Conservation (phyloP, 2,329 filamentous ascomycete species). For the Colletotrichum musicola region DNA sequence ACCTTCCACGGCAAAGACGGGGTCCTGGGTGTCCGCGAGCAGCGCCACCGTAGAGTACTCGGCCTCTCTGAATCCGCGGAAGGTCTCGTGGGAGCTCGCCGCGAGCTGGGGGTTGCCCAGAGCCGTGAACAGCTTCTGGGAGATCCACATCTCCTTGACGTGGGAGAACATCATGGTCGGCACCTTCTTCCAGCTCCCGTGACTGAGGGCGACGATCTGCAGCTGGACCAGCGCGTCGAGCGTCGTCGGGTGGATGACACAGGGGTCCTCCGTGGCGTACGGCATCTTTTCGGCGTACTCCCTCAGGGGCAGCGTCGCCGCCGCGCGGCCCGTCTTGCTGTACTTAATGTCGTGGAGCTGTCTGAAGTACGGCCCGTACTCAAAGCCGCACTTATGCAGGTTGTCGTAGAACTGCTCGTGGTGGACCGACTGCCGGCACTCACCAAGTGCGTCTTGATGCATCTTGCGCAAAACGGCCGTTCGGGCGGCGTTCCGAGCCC, state of each 20-base stretch:
- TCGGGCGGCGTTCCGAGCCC: background rate
- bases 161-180: constrained; percentile 31
- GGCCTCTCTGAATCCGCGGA: constrained; percentile 18
- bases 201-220: constrained; percentile 19
- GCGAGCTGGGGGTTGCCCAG: background rate
- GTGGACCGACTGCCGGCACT: constrained; percentile 4
- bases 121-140: background rate
- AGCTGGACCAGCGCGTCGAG: constrained; percentile 23
- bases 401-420: constrained; percentile 19
- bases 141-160: constrained; percentile 10
- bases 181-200: background rate
- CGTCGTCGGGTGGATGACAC: constrained; percentile 26
- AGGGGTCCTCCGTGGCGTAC: constrained; percentile 29
- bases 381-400: constrained; percentile 10
- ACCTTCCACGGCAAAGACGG: background rate
- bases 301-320: constrained; percentile 7
- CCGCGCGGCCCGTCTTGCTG: constrained; percentile 4
- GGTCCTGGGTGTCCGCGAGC: constrained; percentile 1
- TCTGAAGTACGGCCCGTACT: constrained; percentile 33
- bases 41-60: constrained; percentile 5
- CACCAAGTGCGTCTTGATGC: background rate
- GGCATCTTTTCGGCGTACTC: constrained; percentile 26
- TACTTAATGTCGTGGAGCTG: constrained; percentile 22
- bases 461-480: background rate
- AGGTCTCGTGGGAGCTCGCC: constrained; percentile 3